Evolutionary conservation across 1,139 yeast species (phyloP).

Genomic region (Suhomyces atakaporum): DNA sequence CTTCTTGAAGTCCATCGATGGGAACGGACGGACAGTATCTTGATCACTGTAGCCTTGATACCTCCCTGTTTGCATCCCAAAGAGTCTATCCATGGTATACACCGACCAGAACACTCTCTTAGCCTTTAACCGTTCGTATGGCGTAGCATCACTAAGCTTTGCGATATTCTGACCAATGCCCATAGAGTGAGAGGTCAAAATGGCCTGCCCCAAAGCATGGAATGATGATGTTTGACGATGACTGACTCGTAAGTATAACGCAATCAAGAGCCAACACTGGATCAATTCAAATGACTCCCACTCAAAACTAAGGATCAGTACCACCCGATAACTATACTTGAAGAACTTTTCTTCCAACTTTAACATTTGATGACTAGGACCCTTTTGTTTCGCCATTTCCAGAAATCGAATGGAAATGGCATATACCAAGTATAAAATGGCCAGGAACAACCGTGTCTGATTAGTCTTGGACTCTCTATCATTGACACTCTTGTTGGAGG

Average conservation of each 20-base stretch:
- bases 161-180: conserved; percentile 43
- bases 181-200: conserved; percentile 58
- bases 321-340: conserved; percentile 49
- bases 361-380: conserved; percentile 33
- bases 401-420: conserved; percentile 56
- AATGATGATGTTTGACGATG: conserved; percentile 61
- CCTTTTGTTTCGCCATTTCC: conserved; percentile 46
- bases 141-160: conserved; percentile 25
- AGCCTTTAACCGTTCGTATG: conserved; percentile 53
- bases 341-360: conserved; percentile 54
- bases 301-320: conserved; percentile 56
- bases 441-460: conserved; percentile 50
- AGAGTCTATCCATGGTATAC: conserved; percentile 55
- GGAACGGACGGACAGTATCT: conserved; percentile 37
- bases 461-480: conserved; percentile 25
- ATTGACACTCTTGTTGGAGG: conserved; percentile 12
- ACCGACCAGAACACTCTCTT: conserved; percentile 60
- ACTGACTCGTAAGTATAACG: conserved; percentile 54
- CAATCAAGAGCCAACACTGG: conserved; percentile 61
- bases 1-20: conserved; percentile 31
- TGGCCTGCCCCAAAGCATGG: conserved; percentile 56
- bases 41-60: conserved; percentile 41
- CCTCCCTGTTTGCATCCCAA: conserved; percentile 59
- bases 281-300: conserved; percentile 70
- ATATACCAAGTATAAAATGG: conserved; percentile 51